Conservation (phyloP, 1,139 yeast species). For the Pichia sp. region DNA sequence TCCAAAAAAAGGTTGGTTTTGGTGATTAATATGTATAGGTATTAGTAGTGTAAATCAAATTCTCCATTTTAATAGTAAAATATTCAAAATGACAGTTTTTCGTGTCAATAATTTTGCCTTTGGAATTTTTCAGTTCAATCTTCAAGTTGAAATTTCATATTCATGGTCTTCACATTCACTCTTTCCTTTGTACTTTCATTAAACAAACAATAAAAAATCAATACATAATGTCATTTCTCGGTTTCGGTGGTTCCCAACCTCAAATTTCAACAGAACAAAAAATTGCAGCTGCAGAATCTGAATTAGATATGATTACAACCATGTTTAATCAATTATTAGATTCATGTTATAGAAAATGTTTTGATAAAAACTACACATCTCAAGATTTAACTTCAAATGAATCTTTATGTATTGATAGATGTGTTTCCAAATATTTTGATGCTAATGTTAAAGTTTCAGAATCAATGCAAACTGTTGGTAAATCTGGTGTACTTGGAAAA, state of each 20-base stretch:
- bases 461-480: slow-evolving; percentile 33
- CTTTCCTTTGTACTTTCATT: background rate
- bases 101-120: background rate
- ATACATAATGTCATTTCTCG: slow-evolving; percentile 61
- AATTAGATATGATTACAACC: slow-evolving; percentile 92
- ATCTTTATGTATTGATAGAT: slow-evolving; percentile 89
- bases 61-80: too few species aligned
- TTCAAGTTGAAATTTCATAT: background rate
- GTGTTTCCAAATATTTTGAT: slow-evolving; percentile 94
- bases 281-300: slow-evolving; percentile 79
- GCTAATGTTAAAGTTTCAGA: slow-evolving; percentile 96
- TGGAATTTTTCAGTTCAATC: background rate
- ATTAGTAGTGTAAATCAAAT: too few species aligned
- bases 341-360: slow-evolving; percentile 88
- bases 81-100: slow-evolving; percentile 6
- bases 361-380: slow-evolving; percentile 57
- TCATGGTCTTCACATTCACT: background rate
- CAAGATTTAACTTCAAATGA: slow-evolving; percentile 81
- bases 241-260: slow-evolving; percentile 72
- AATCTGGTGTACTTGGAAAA: slow-evolving; percentile 26
- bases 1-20: slow-evolving; percentile 9
- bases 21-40: too few species aligned
- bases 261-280: slow-evolving; percentile 69
- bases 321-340: slow-evolving; percentile 86
- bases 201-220: background rate